These are phyloP conservation scores for Penicillium herquei DNA, from an alignment of 495 filamentous ascomycete species.

Conservation along the genomic window DNA sequence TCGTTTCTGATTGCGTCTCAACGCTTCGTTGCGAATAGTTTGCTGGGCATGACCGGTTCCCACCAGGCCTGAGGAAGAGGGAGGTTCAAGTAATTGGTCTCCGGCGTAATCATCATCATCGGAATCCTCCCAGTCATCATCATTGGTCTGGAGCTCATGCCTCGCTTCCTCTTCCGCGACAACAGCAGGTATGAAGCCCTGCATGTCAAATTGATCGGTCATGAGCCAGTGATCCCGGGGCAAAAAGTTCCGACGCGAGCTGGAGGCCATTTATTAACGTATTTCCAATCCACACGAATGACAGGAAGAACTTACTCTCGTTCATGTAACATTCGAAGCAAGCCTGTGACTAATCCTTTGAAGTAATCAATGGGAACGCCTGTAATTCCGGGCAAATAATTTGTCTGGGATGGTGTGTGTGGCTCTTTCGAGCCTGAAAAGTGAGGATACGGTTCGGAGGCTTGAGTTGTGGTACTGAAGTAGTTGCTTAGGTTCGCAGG, in stretches of 20 bases:
- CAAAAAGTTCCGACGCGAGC: slow-evolving; percentile 80
- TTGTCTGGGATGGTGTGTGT: slow-evolving; percentile 36
- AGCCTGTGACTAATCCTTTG: slow-evolving; percentile 74
- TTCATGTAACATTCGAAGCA: slow-evolving; percentile 87
- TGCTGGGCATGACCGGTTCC: slow-evolving; percentile 55
- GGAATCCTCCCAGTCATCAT: slow-evolving; percentile 45
- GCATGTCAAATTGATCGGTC: slow-evolving; percentile 89
- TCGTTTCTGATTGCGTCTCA: slow-evolving; percentile 61
- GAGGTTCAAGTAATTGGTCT: slow-evolving; percentile 14
- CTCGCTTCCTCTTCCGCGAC: slow-evolving; percentile 85
- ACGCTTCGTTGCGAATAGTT: slow-evolving; percentile 47
- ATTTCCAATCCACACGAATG: not conserved
- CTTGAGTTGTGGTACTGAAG: slow-evolving; percentile 41
- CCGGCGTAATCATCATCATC: slow-evolving; percentile 32
- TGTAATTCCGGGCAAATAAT: slow-evolving; percentile 55
- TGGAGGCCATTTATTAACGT: slow-evolving; percentile 13
- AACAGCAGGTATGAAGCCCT: slow-evolving; percentile 81
- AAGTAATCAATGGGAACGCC: slow-evolving; percentile 79
- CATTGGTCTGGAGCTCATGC: slow-evolving; percentile 61
- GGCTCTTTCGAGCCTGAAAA: slow-evolving; percentile 32
- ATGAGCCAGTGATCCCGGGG: slow-evolving; percentile 88
- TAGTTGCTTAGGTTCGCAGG: slow-evolving; percentile 53
- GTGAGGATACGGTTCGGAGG: slow-evolving; percentile 7
- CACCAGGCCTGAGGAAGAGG: slow-evolving; percentile 31
- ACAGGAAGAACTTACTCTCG: slow-evolving; percentile 59